A percentile compares a stretch with the other conserved stretches of the same genome.
These are phyloP conservation scores for Angophora floribunda DNA, from an alignment of 345 rosid genomes.

Conservation along the genomic window DNA sequence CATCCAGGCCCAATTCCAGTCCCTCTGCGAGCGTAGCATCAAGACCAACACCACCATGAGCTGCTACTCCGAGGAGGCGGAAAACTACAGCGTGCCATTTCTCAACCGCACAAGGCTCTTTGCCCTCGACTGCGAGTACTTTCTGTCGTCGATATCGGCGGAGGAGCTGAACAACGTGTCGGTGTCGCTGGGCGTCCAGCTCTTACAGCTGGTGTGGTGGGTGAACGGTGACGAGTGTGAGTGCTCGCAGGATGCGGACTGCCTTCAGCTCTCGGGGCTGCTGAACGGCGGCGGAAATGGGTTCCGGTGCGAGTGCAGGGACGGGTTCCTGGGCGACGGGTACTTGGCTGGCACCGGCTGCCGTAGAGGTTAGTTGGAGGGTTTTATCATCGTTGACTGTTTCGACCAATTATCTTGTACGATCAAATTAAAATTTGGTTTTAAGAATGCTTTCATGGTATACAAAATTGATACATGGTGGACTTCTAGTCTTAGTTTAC, in stretches of 20 bases:
- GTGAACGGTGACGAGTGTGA: slow-evolving; percentile 24
- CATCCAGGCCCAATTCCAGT: background rate
- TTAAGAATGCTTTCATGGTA: too few relatives aligned
- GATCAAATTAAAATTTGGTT: too few relatives aligned
- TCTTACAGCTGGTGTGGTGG: slow-evolving; percentile 57
- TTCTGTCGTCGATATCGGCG: background rate
- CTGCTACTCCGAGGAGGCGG: background rate
- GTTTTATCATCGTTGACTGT: background rate
- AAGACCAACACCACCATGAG: background rate
- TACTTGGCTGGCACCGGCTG: slow-evolving; percentile 37
- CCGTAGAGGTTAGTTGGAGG: slow-evolving; percentile 36
- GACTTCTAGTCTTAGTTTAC: background rate
- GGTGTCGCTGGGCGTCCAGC: slow-evolving; percentile 23
- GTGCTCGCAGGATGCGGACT: slow-evolving; percentile 31
- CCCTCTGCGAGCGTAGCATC: background rate
- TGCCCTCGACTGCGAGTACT: background rate
- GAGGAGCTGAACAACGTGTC: background rate
- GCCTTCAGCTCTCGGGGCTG: slow-evolving; percentile 12
- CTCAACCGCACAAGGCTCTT: background rate
- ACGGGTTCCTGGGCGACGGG: slow-evolving; percentile 31
- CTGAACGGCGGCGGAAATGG: background rate
- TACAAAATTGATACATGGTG: too few relatives aligned
- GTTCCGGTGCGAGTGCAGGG: background rate
- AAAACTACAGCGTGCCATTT: background rate
- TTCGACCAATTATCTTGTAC: background rate